Base-by-base conservation (phyloP, 176 grass and related monocot species). In the Eremochloa ophiuroides region DNA sequence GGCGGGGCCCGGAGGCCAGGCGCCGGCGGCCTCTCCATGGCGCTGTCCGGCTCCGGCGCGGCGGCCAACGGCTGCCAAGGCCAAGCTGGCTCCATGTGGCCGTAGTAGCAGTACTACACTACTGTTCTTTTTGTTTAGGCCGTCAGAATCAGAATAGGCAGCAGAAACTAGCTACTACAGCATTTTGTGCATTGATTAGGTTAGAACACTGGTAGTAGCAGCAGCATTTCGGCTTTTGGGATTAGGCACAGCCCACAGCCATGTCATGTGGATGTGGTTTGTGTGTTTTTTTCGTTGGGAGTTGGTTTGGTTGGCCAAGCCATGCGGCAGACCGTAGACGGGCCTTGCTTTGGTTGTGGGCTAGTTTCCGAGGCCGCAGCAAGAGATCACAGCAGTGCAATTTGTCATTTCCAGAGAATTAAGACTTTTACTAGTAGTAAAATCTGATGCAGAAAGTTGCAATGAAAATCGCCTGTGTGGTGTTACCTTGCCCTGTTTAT, bases 1-100 rank as follows among this genome's bases (percentile, higher is more conserved):
- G 14, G 4, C 20, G 29, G 62, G 62, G 0, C n/a, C 72, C 41
- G 56, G 35, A 56, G 58, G 37, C 77, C 78, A 37, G 44, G 65
- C 11, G 44, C 83, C 11, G 44, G 72, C 8, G 72, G 65, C 11
- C 73, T 89, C 55, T 66, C 82, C 0, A 10, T 53, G 71, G 62
- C 48, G 48, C 20, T 85, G 37, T 64, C 74, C 13, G 59, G 15
- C 46, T 44, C 63, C 20, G 28, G 50, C 50, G 50, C 60, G 6
- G 81, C 8, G 0, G 31, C 1, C 15, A 33, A 34, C 47, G 66
- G 35, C 26, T 4, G 71, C 44, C 48, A 39, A 0, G 47, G 61
- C 31, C 74, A 31, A 1, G 69, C 27, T 62, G 69, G 61, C 3
- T 62, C 41, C 33, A 9, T 23, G 40, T 76, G 70, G 70, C 27